A percentile compares a stretch with the other conserved stretches of the same genome.
Conservation (phyloP, 805 yeast species). For the Metschnikowia colocasiae region DNA sequence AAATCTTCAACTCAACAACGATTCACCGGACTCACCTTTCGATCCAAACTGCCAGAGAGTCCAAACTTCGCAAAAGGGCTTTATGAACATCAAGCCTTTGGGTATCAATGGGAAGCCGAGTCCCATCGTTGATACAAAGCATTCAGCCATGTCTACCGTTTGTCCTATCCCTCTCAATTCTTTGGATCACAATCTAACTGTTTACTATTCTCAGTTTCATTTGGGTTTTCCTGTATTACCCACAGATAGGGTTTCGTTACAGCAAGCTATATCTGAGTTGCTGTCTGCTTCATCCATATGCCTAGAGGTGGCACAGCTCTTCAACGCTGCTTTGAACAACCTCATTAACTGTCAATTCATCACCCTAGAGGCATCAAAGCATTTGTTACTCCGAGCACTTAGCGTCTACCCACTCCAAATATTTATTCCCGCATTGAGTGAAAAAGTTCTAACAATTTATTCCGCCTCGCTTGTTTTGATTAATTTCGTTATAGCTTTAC, state of each 20-base stretch:
- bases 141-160: neutral
- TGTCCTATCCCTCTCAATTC: conserved; percentile 9
- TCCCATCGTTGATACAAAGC: neutral
- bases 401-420: conserved; percentile 33
- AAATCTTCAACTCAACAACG: neutral
- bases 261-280: conserved; percentile 15
- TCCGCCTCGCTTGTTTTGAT: conserved; percentile 33
- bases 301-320: conserved; percentile 36
- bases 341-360: conserved; percentile 34
- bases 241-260: conserved; percentile 22
- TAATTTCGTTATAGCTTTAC: conserved; percentile 54
- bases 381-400: conserved; percentile 32
- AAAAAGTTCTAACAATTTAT: conserved; percentile 25
- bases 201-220: conserved; percentile 45
- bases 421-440: conserved; percentile 13
- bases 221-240: conserved; percentile 45
- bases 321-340: conserved; percentile 38
- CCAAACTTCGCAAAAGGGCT: neutral
- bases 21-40: neutral
- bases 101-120: neutral
- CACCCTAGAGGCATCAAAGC: conserved; percentile 31
- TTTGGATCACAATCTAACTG: conserved; percentile 12
- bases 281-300: conserved; percentile 23
- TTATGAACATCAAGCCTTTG: neutral
- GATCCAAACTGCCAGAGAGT: neutral